Evolutionary conservation across 768 basidiomycete genomes (phyloP), one percentile per base, ranked within the genome.

Genomic region (Trametes coccinea): DNA sequence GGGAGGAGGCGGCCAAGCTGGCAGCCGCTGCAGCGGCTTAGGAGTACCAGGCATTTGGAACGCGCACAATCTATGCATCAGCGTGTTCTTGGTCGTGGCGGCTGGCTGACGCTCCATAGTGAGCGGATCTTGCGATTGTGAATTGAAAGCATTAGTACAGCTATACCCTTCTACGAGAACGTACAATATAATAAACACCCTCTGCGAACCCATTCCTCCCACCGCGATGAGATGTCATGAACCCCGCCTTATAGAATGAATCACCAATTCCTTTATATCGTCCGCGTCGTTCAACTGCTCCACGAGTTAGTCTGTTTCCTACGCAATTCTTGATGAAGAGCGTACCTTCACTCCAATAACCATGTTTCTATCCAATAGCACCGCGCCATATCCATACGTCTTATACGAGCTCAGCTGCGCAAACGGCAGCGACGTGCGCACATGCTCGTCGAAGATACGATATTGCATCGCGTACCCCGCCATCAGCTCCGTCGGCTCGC

Each of bases 1-100:
- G 86, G 7, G 60, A 65, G 30, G 74, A 73, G 60, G 84, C 82
- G 14, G 84, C 78, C 39, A 64, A 62, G 53, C 46, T 67, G 56
- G 39, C 51, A 17, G 40, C 9, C 22, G 22, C 22, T 22, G 22
- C 22, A 22, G 22, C 22, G 22, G 22, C 22, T 22, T 22, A 22
- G 22, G 22, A 22, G 22, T 22, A 22, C 22, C 22, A 22, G 22
- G 22, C 22, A 22, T 22, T 22, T 22, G 22, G 22, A 22, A 22
- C 22, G 22, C 22, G 22, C 22, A 22, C 22, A 22, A 22, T 22
- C 11, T 10, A 46, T 29, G 45, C 34, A 37, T 37, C 5, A 37
- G 34, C 34, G 34, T 37, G 34, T 6, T 5, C 34, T 37, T 37
- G 34, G 6, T 5, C 11, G 11, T 37, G 34, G 11, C 34, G 22